Evolutionary conservation across 495 filamentous ascomycete species (phyloP), one percentile per base, ranked within the genome.

Genomic region (Lasiosphaeria hispida): DNA sequence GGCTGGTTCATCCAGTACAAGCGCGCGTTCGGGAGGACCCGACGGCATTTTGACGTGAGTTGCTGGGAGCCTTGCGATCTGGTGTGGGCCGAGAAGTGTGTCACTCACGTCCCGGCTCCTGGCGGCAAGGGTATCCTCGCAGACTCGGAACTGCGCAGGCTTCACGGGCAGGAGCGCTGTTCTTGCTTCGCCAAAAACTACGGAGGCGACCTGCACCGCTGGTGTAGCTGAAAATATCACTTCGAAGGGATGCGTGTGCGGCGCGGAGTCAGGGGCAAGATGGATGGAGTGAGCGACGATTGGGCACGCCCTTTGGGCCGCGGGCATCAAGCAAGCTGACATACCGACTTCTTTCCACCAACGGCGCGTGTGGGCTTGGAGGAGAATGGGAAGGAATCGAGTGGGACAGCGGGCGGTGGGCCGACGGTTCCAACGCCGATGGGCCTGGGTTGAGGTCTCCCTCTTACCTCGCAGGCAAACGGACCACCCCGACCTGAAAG

Each of bases 301-400:
- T 56, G 30, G 43, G 42, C 53, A 48, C 33, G 30, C 53, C 43
- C 43, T 56, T 48, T 48, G 42, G 53, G 42, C 53, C 42, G 14
- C 23, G 53, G 42, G 33, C 18, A 56, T 56, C 14, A 56, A 48
- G 53, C 33, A 56, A 56, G 35, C 53, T 18, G 33, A 30, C 43
- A 56, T 56, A 56, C 53, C 34, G 42, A 56, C 53, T 56, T 56
- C 53, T 56, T 56, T 48, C 30, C 48, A 56, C 53, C 53, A 48
- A 56, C 33, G 43, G 43, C 33, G 35, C 53, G 42, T 56, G 43
- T 48, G 15, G 53, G 53, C 43, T 56, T 56, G 14, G 43, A 56
- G 53, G 43, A 56, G 42, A 56, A 56, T 48, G 14, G 42, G 44
- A 57, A 57, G 45, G 55, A 50, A 57, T 50, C 36, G 36, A 57